Conservation (phyloP, 2,329 filamentous ascomycete genomes). For the Amauroascus verrucosus region DNA sequence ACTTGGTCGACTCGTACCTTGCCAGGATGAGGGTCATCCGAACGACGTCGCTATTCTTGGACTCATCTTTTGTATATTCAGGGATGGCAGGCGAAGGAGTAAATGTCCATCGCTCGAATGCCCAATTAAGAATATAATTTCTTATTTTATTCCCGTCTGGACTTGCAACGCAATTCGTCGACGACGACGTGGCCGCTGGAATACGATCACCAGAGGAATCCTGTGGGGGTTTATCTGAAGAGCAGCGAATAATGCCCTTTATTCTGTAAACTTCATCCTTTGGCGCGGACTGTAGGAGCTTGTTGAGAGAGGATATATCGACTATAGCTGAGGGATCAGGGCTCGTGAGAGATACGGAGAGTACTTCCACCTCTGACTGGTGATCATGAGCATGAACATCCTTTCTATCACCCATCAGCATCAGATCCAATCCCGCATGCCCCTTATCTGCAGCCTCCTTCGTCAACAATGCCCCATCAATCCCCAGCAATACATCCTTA, state of each 20-base stretch:
- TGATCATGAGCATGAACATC: constrained; percentile 45
- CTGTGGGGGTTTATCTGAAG: constrained; percentile 34
- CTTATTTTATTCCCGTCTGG: constrained; percentile 18
- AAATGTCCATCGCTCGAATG: constrained; percentile 91
- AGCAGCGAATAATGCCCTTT: constrained; percentile 55
- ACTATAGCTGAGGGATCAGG: constrained; percentile 41
- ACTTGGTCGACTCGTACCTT: constrained; percentile 39
- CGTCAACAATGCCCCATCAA: constrained; percentile 63
- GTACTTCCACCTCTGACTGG: constrained; percentile 77
- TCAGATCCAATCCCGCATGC: constrained; percentile 19
- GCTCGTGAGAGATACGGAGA: constrained; percentile 61
- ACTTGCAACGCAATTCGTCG: constrained; percentile 6
- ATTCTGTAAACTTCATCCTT: constrained; percentile 96
- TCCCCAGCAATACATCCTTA: constrained; percentile 70
- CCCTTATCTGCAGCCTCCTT: constrained; percentile 37
- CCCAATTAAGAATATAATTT: constrained; percentile 93
- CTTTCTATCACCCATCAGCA: constrained; percentile 21
- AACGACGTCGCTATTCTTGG: constrained; percentile 23
- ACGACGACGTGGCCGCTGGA: constrained; percentile 24
- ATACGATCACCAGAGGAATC: constrained; percentile 38
- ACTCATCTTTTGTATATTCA: constrained; percentile 5
- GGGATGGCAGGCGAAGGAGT: constrained; percentile 44
- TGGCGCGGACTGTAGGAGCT: constrained; percentile 58
- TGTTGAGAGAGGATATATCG: constrained; percentile 50
- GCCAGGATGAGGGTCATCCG: constrained; percentile 40